Conservation (phyloP, 1,284 basidiomycete genomes). For the Apiotrichum domesticum region DNA sequence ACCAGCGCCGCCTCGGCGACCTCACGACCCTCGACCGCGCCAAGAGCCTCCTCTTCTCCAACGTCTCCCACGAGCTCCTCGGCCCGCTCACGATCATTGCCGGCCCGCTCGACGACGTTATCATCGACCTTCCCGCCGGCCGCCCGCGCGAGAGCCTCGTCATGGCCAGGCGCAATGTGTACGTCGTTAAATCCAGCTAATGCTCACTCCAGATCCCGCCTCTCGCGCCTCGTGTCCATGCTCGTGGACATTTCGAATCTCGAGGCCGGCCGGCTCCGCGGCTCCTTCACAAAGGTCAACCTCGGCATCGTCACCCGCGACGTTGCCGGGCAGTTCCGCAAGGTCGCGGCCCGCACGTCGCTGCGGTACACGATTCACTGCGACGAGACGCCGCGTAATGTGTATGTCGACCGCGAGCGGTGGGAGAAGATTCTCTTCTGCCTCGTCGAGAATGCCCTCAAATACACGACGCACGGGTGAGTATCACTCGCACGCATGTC, state of each 20-base stretch:
- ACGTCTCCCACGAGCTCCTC: conserved; percentile 43
- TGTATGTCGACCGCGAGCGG: conserved; percentile 46
- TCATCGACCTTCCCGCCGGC: conserved; percentile 26
- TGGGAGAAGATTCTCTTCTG: conserved; percentile 49
- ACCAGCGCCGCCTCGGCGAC: conserved; percentile 40
- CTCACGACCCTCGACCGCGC: conserved; percentile 46
- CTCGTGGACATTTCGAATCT: conserved; percentile 43
- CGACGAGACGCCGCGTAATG: conserved; percentile 30
- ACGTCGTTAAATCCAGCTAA: neutral
- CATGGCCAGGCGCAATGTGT: conserved; percentile 40
- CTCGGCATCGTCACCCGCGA: conserved; percentile 44
- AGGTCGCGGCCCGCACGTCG: conserved; percentile 28
- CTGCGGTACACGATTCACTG: conserved; percentile 41
- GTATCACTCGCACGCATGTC: conserved; percentile 1
- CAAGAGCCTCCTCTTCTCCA: conserved; percentile 41
- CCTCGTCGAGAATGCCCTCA: conserved; percentile 26
- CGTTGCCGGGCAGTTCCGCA: conserved; percentile 45
- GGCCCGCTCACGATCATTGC: conserved; percentile 46
- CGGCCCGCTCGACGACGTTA: conserved; percentile 36
- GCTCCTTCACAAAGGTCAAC: conserved; percentile 40
- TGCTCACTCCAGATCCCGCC: neutral
- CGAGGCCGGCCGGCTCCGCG: conserved; percentile 38
- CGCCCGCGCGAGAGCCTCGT: conserved; percentile 31
- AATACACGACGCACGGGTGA: conserved; percentile 21
- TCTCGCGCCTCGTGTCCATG: conserved; percentile 24